Conservation (phyloP, 2,329 filamentous ascomycete genomes). For the Pestalotiopsis sp. region DNA sequence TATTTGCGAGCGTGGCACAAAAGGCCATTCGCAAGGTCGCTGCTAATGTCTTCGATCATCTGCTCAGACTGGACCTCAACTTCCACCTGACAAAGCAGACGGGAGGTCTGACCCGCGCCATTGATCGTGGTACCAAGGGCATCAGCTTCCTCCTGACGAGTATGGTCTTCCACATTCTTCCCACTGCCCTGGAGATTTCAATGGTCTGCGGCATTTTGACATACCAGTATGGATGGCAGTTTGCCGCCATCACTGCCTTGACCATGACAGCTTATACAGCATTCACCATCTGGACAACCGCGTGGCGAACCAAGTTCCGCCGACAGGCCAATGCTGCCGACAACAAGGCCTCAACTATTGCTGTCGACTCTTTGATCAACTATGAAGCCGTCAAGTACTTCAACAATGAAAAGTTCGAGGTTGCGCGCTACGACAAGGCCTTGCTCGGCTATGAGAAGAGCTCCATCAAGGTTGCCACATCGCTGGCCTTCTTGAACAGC, state of each 20-base stretch:
- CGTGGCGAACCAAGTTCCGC: conserved; percentile 96
- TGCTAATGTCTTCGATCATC: conserved; percentile 87
- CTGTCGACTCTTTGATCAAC: conserved; percentile 96
- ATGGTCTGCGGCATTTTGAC: conserved; percentile 97
- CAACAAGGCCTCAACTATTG: conserved; percentile 92
- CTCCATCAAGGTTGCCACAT: conserved; percentile 96
- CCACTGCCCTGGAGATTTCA: conserved; percentile 89
- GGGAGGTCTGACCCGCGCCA: conserved; percentile 88
- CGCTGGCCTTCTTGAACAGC: conserved; percentile 87
- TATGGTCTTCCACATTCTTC: conserved; percentile 97
- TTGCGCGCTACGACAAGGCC: conserved; percentile 85
- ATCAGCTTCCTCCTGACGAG: conserved; percentile 96
- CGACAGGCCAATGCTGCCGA: conserved; percentile 95
- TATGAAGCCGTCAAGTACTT: conserved; percentile 99
- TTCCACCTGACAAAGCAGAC: conserved; percentile 96
- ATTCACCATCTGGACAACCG: conserved; percentile 96
- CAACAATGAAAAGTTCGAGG: conserved; percentile 97
- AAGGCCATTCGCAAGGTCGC: conserved; percentile 94
- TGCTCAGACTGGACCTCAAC: conserved; percentile 85
- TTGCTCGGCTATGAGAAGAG: conserved; percentile 86
- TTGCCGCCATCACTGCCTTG: conserved; percentile 83
- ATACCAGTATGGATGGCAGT: conserved; percentile 90
- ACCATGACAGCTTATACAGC: conserved; percentile 95
- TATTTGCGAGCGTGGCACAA: conserved; percentile 95
- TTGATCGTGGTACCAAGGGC: conserved; percentile 96